phyloP scores from a whole-genome alignment of 768 basidiomycete species.

The Naganishia antarctica region DNA sequence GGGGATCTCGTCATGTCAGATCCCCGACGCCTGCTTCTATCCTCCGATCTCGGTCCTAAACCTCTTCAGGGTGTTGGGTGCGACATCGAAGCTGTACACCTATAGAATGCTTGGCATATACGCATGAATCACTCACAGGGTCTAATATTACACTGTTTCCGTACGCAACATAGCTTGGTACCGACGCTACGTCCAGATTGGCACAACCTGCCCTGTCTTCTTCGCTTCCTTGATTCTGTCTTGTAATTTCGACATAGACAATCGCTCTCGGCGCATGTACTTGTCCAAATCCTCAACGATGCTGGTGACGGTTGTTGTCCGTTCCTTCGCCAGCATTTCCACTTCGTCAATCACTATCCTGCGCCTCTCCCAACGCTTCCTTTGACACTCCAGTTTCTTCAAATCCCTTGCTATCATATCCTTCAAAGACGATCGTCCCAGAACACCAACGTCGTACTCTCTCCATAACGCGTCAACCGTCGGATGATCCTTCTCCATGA shows the following conservation, averaged over 20 bases:
- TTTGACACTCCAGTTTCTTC: neutral
- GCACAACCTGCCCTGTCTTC: too few relatives aligned
- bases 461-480: slow-evolving; percentile 1
- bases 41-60: too few relatives aligned
- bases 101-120: too few relatives aligned
- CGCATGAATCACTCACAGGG: too few relatives aligned
- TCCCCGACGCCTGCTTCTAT: too few relatives aligned
- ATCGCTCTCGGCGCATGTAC: neutral
- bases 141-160: too few relatives aligned
- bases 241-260: neutral
- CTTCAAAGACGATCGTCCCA: neutral
- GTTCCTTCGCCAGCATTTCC: neutral
- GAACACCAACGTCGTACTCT: slow-evolving; percentile 5
- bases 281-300: neutral
- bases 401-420: neutral
- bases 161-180: too few relatives aligned
- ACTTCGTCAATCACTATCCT: neutral
- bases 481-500: slow-evolving; percentile 1
- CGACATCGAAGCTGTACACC: too few relatives aligned
- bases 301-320: neutral
- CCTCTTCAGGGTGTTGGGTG: too few relatives aligned
- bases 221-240: neutral
- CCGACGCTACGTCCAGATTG: too few relatives aligned
- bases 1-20: too few relatives aligned
- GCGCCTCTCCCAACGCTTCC: neutral